These are phyloP conservation scores for Candida yuanshanica DNA, from an alignment of 805 yeast species.

Conservation along the genomic window DNA sequence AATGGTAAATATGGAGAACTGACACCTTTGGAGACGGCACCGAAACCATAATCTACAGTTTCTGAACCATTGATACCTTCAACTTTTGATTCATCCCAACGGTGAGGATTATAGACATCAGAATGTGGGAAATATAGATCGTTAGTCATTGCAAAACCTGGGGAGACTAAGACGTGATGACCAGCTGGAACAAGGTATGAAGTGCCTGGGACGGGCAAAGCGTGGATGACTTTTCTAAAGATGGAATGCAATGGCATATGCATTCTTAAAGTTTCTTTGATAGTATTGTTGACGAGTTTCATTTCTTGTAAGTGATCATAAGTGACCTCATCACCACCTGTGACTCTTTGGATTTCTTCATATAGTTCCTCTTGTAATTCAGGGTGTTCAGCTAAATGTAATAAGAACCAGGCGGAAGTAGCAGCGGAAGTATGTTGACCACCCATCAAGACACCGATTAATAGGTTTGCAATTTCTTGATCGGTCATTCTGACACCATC, in stretches of 20 bases:
- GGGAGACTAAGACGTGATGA: conserved; percentile 85
- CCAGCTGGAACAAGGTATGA: conserved; percentile 80
- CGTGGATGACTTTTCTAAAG: conserved; percentile 82
- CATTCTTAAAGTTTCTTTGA: conserved; percentile 91
- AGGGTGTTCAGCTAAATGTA: conserved; percentile 86
- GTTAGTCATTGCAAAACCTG: conserved; percentile 82
- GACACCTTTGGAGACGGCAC: conserved; percentile 93
- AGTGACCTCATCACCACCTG: conserved; percentile 57
- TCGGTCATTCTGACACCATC: conserved; percentile 95
- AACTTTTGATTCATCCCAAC: conserved; percentile 58
- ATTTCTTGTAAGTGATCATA: conserved; percentile 80
- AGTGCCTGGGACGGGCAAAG: conserved; percentile 75
- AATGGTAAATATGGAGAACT: conserved; percentile 94
- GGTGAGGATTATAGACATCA: conserved; percentile 66
- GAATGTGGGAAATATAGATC: conserved; percentile 80
- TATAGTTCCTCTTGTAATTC: conserved; percentile 78
- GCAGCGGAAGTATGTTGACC: conserved; percentile 98
- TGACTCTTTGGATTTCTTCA: conserved; percentile 63
- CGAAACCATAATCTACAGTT: conserved; percentile 92
- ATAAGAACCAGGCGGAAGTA: conserved; percentile 90
- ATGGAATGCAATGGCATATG: conserved; percentile 96
- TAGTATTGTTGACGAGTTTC: conserved; percentile 75
- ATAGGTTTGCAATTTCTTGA: conserved; percentile 85
- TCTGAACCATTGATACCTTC: conserved; percentile 28
- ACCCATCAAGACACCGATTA: conserved; percentile 97